Conservation (phyloP, 2,329 filamentous ascomycete species). For the Paraphaeosphaeria minitans region DNA sequence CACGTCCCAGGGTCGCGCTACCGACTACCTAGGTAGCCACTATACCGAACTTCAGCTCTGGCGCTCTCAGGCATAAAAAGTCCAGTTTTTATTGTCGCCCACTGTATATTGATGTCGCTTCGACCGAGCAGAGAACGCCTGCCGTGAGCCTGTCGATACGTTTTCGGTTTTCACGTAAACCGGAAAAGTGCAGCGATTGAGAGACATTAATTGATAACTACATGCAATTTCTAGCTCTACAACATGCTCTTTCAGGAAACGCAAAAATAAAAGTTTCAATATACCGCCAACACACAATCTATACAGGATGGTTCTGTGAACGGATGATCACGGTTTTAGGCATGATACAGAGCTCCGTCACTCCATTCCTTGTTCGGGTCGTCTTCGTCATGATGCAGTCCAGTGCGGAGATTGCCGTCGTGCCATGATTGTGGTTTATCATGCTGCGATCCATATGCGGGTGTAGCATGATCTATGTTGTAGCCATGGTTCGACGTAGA, state of each 20-base stretch:
- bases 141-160: neutral
- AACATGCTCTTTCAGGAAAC: neutral
- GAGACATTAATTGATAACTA: neutral
- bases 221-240: neutral
- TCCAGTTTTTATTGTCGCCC: too few relatives aligned
- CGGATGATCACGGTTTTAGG: neutral
- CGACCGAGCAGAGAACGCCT: too few relatives aligned
- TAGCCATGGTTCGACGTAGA: neutral
- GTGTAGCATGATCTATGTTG: neutral
- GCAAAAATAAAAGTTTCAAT: neutral
- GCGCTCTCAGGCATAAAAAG: too few relatives aligned
- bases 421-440: neutral
- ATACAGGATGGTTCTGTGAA: neutral
- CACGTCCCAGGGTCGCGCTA: too few relatives aligned
- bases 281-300: neutral
- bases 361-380: neutral
- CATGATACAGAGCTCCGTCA: neutral
- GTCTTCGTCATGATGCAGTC: neutral
- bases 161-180: neutral
- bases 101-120: too few relatives aligned
- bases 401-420: neutral
- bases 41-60: too few relatives aligned
- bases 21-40: too few relatives aligned
- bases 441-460: too few relatives aligned
- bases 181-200: neutral